These are phyloP conservation scores for Chloris gayana DNA, from an alignment of 176 grass and related monocot genomes.

Conservation along the genomic window DNA sequence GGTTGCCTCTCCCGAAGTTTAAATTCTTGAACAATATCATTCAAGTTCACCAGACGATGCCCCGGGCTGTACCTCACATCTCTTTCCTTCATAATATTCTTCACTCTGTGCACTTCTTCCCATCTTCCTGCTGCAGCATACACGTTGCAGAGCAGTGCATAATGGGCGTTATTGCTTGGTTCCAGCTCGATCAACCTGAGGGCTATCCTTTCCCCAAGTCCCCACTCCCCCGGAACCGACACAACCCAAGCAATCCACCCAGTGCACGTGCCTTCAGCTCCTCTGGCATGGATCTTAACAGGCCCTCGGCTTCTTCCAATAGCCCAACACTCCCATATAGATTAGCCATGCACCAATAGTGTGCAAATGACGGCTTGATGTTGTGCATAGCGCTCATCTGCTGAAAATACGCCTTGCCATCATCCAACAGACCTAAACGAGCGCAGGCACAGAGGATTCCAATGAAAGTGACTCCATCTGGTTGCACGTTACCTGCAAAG, in stretches of 20 bases:
- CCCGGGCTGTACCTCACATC: slow-evolving; percentile 49
- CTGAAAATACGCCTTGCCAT: slow-evolving; percentile 62
- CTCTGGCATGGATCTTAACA: slow-evolving; percentile 47
- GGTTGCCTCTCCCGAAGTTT: slow-evolving; percentile 47
- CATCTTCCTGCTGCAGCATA: slow-evolving; percentile 68
- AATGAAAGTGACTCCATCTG: slow-evolving; percentile 66
- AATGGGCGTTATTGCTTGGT: slow-evolving; percentile 48
- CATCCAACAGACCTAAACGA: slow-evolving; percentile 51
- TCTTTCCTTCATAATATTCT: slow-evolving; percentile 53
- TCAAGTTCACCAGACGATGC: slow-evolving; percentile 61
- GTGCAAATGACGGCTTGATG: slow-evolving; percentile 59
- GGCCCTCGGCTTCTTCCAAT: slow-evolving; percentile 38
- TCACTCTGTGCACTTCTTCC: slow-evolving; percentile 64
- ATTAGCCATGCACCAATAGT: slow-evolving; percentile 86
- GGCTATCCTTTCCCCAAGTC: slow-evolving; percentile 60
- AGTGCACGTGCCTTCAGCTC: slow-evolving; percentile 53
- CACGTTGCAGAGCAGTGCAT: slow-evolving; percentile 64
- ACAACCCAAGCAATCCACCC: slow-evolving; percentile 65
- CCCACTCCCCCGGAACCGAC: slow-evolving; percentile 54
- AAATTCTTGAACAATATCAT: slow-evolving; percentile 50
- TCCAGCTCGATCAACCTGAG: slow-evolving; percentile 72
- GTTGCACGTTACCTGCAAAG: slow-evolving; percentile 40
- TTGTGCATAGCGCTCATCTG: slow-evolving; percentile 56
- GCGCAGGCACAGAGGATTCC: slow-evolving; percentile 66
- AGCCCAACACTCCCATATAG: slow-evolving; percentile 57